Evolutionary conservation across 345 rosid genomes (phyloP), one percentile per base, ranked within the genome.

Genomic region (Eucalyptus cloeziana): DNA sequence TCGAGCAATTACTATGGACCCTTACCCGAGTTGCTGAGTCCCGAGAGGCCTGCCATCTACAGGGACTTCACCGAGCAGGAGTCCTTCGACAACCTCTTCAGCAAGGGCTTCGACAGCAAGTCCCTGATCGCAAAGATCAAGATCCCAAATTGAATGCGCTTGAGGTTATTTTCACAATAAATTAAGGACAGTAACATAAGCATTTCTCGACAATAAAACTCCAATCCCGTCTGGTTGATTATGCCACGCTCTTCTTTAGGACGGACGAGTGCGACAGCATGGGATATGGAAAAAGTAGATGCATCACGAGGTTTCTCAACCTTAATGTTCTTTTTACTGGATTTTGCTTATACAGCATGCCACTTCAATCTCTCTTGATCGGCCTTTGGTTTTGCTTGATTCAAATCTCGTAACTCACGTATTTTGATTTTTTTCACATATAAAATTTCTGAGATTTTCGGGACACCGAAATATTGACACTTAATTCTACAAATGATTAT

Each of bases 101-200:
- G 88, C 88, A 91, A 91, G 87, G 91, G 91, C 8, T 17, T 90
- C 44, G 93, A 91, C 76, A 89, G 52, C 91, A 93, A 90, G 86
- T 90, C 93, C 25, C 13, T 90, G 3, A 30, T 91, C 12, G 90
- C 87, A 3, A 93, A 87, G 86, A 50, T 90, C 80, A 88, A 22
- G 13, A 80, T 86, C 14, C 87, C 56, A 31, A 86, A 50, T 52
- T 52, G 87, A 86, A 31, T 33, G 37, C 15, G 45, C 47, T 2
- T 25, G 3, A 21, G 14, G 24, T n/a, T 24, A 2, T 56, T 56
- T 1, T 56, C 13, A 56, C 30, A 10, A 1, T 56, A 10, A 56
- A 56, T 56, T 56, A 2, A 24, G 62, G 30, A 56, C 0, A 56
- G 62, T 24, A 1, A 56, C 62, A 1, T 56, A 56, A 8, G 62